Conservation (phyloP, 2,329 filamentous ascomycete genomes). For the Furcasterigmium sp. region DNA sequence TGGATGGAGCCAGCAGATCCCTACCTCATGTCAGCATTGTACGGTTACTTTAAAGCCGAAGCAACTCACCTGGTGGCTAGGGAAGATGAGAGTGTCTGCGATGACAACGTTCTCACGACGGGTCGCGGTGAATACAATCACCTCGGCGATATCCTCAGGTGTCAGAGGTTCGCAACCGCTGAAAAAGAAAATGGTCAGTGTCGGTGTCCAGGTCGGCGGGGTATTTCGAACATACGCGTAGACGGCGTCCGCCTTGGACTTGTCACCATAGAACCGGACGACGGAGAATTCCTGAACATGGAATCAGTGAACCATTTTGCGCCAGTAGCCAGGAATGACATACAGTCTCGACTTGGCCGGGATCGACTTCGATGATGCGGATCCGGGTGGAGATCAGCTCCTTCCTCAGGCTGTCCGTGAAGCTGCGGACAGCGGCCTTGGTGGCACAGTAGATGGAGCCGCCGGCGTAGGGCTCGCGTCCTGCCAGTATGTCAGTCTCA, state of each 20-base stretch:
- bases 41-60: not conserved
- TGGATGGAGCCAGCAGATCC: conserved; percentile 24
- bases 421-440: conserved; percentile 81
- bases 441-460: conserved; percentile 91
- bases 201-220: not conserved
- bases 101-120: conserved; percentile 86
- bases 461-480: conserved; percentile 76
- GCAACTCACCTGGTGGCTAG: conserved; percentile 76
- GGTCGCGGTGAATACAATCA: conserved; percentile 79
- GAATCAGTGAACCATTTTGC: conserved; percentile 1
- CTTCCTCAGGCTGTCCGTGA: conserved; percentile 76
- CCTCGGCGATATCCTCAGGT: conserved; percentile 84
- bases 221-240: conserved; percentile 61
- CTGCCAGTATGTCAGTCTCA: conserved; percentile 12
- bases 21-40: conserved; percentile 12
- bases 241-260: conserved; percentile 82
- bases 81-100: conserved; percentile 81
- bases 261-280: conserved; percentile 84
- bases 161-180: conserved; percentile 78
- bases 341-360: conserved; percentile 87
- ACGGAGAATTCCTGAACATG: conserved; percentile 74
- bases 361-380: conserved; percentile 82
- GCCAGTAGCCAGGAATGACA: conserved; percentile 12
- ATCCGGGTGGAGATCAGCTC: conserved; percentile 79
- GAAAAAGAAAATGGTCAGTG: conserved; percentile 9